Evolutionary conservation across 306 rosid species (phyloP).

Genomic region (Dalbergia cochinchinensis): DNA sequence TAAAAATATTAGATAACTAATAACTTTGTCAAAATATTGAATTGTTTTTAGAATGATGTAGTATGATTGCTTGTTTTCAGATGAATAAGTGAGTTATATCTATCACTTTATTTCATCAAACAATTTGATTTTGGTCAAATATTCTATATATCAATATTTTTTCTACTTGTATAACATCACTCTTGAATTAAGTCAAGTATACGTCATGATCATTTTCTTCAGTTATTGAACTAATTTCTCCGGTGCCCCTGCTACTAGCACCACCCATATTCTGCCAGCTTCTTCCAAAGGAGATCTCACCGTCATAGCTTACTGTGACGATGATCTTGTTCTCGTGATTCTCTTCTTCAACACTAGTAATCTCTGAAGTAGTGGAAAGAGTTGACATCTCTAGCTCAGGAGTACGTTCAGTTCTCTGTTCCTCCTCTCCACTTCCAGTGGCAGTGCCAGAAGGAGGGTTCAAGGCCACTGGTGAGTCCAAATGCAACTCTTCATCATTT

Average conservation of each 20-base stretch:
- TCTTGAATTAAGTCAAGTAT: conserved; percentile 26
- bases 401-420: background rate
- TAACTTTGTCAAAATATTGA: too few relatives aligned
- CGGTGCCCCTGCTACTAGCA: conserved; percentile 42
- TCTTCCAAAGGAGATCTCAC: conserved; percentile 69
- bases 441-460: conserved; percentile 8
- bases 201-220: conserved; percentile 54
- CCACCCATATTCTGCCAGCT: conserved; percentile 53
- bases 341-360: conserved; percentile 36
- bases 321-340: conserved; percentile 37
- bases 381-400: conserved; percentile 22
- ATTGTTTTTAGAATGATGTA: too few relatives aligned
- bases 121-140: too few relatives aligned
- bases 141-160: too few relatives aligned
- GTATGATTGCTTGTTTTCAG: too few relatives aligned
- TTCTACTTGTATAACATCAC: too few relatives aligned
- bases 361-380: conserved; percentile 21
- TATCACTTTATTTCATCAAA: too few relatives aligned
- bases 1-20: too few relatives aligned
- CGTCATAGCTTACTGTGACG: conserved; percentile 56
- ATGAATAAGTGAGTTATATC: too few relatives aligned
- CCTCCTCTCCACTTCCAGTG: conserved; percentile 36
- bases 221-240: conserved; percentile 55
- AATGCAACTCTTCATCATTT: background rate
- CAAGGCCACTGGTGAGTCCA: background rate